Conservation (phyloP, 352 stramenopile species). For the Phytophthora crassamura region DNA sequence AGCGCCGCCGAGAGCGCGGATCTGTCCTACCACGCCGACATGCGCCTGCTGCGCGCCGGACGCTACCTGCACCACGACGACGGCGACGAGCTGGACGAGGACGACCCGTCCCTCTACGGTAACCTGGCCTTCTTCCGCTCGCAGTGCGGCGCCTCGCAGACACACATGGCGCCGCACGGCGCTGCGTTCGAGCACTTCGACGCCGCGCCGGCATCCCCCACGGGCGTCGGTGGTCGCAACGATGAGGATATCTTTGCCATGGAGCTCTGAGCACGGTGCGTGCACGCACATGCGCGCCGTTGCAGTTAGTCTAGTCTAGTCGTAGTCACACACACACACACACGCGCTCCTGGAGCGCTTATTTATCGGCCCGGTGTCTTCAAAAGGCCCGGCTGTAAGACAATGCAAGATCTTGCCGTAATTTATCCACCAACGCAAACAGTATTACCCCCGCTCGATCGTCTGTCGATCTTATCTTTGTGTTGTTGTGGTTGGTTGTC, state of each 20-base stretch:
- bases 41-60: slow-evolving; percentile 35
- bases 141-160: slow-evolving; percentile 37
- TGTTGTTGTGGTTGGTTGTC: slow-evolving; percentile 22
- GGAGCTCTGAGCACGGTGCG: slow-evolving; percentile 71
- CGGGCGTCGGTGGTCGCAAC: slow-evolving; percentile 25
- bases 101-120: slow-evolving; percentile 66
- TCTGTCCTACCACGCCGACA: slow-evolving; percentile 45
- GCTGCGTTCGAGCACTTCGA: slow-evolving; percentile 3
- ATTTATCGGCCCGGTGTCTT: slow-evolving; percentile 40
- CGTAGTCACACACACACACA: too few species aligned
- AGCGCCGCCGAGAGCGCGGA: slow-evolving; percentile 33
- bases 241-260: slow-evolving; percentile 78
- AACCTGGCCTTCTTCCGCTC: slow-evolving; percentile 77
- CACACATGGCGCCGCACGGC: slow-evolving; percentile 16
- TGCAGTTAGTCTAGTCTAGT: too few species aligned
- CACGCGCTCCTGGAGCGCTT: too few species aligned
- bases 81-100: slow-evolving; percentile 57
- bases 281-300: too few species aligned
- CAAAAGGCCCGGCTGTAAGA: slow-evolving; percentile 3
- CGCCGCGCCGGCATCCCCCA: slow-evolving; percentile 12
- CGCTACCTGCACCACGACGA: slow-evolving; percentile 31
- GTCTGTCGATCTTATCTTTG: slow-evolving; percentile 32
- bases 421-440: slow-evolving; percentile 36
- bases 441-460: slow-evolving; percentile 8
- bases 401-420: slow-evolving; percentile 18